Evolutionary conservation across 306 rosid genomes (phyloP), one percentile per base, ranked within the genome.

Genomic region (Cajanus cajan): DNA sequence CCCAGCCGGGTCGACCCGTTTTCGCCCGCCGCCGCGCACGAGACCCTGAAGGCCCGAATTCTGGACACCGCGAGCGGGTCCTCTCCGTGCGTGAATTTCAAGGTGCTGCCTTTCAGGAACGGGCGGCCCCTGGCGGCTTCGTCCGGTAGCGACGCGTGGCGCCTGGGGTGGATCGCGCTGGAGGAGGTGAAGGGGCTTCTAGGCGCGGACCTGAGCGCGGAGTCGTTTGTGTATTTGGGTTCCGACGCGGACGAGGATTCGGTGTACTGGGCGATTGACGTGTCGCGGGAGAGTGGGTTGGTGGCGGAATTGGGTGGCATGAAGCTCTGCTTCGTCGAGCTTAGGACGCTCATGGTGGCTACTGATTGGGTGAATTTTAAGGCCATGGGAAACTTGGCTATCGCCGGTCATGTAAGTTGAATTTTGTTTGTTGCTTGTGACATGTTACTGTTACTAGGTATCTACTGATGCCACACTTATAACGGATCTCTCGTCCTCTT

Each of bases 361-460:
- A 87, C 98, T 8, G 91, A 94, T 88, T 94, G 98, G 98, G 83
- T 85, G 25, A 93, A 94, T 83, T 39, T 73, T 3, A 50, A 63
- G 59, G 87, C 93, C 3, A 89, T 89, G 94, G 87, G 81, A 6
- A 86, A 90, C 58, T 86, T 92, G 87, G 91, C 97, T 61, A 77
- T 94, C 78, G 98, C 98, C 62, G 98, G 98, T 76, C 97, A 92
- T 86, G 98, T 94, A 77, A 86, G 94, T 87, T 31, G 2, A 0
- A 11, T 52, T 19, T 55, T 4, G 18, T 21, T 10, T 22, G 1
- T 55, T 54, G 6, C 25, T 18, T 8, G 6, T 19, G 13, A 52
- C 59, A 2, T 52, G 58, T 15, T n/a, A n/a, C n/a, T n/a, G n/a
- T n/a, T n/a, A n/a, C n/a, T n/a, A n/a, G n/a, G n/a, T n/a, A n/a